These are phyloP conservation scores for Pistacia integerrima DNA, from an alignment of 345 rosid species.

Conservation along the genomic window DNA sequence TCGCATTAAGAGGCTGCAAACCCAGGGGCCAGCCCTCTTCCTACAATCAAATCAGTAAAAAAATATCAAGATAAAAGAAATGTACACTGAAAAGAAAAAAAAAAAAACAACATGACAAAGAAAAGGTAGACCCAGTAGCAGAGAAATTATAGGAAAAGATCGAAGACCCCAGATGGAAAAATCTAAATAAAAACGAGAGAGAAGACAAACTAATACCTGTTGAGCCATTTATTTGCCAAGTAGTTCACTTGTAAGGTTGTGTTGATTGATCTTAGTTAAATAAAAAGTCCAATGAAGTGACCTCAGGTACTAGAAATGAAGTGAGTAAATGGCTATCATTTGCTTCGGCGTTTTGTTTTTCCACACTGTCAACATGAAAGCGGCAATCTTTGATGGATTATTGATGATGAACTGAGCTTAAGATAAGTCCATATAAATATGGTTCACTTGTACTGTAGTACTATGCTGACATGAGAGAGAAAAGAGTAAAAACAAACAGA, in stretches of 20 bases:
- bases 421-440: not conserved
- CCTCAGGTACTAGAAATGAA: slow-evolving; percentile 7
- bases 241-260: slow-evolving; percentile 7
- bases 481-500: slow-evolving; percentile 4
- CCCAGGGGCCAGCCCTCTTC: slow-evolving; percentile 62
- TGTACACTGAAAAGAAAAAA: slow-evolving; percentile 20
- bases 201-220: slow-evolving; percentile 37
- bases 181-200: slow-evolving; percentile 13
- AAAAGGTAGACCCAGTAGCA: slow-evolving; percentile 10
- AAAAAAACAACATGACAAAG: slow-evolving; percentile 15
- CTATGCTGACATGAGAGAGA: slow-evolving; percentile 13
- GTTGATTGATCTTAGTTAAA: slow-evolving; percentile 24
- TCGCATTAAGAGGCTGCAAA: slow-evolving; percentile 44
- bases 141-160: slow-evolving; percentile 24
- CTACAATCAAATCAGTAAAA: slow-evolving; percentile 22
- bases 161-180: slow-evolving; percentile 8
- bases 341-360: slow-evolving; percentile 8
- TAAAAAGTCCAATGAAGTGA: slow-evolving; percentile 15
- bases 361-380: slow-evolving; percentile 4
- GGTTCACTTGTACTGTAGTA: not conserved
- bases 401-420: not conserved
- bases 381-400: slow-evolving; percentile 7
- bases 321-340: slow-evolving; percentile 15
- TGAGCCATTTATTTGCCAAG: slow-evolving; percentile 26
- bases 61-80: slow-evolving; percentile 4